phyloP scores from a whole-genome alignment of 345 rosid species.

The Corchorus olitorius region DNA sequence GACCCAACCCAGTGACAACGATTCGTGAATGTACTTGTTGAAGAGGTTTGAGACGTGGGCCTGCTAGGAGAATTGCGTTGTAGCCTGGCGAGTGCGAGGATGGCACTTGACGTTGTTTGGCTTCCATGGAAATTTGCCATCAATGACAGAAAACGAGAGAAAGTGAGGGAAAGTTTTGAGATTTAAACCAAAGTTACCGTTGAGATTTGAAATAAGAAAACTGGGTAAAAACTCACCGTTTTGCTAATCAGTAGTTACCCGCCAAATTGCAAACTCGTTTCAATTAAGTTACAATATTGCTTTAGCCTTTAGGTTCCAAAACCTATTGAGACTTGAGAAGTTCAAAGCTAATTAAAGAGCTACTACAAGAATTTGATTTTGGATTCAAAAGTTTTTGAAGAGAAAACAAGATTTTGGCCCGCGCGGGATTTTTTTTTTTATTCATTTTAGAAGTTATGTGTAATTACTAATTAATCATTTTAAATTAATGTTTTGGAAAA shows the following conservation, averaged over 20 bases:
- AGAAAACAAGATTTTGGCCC: too few relatives aligned
- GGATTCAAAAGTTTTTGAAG: not conserved
- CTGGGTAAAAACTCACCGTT: not conserved
- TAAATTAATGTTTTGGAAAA: too few relatives aligned
- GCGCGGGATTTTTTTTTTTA: too few relatives aligned
- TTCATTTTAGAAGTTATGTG: too few relatives aligned
- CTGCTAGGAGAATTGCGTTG: conserved; percentile 60
- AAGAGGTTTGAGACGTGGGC: conserved; percentile 61
- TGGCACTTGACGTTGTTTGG: conserved; percentile 19
- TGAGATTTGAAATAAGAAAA: not conserved
- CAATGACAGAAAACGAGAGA: not conserved
- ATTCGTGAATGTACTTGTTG: conserved; percentile 67
- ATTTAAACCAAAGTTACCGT: not conserved
- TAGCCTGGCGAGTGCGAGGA: conserved; percentile 54
- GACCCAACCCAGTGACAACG: conserved; percentile 53
- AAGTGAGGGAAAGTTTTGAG: conserved; percentile 3
- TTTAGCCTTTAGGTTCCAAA: too few relatives aligned
- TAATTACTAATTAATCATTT: too few relatives aligned
- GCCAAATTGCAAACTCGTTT: not conserved
- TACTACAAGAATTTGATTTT: not conserved
- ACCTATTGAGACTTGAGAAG: too few relatives aligned
- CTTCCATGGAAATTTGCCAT: conserved; percentile 45
- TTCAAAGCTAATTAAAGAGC: too few relatives aligned
- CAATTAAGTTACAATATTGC: too few relatives aligned
- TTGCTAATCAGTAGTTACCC: not conserved